Evolutionary conservation across 768 basidiomycete species (phyloP), one percentile per base, ranked within the genome.

Genomic region (Exsudoporus frostii): DNA sequence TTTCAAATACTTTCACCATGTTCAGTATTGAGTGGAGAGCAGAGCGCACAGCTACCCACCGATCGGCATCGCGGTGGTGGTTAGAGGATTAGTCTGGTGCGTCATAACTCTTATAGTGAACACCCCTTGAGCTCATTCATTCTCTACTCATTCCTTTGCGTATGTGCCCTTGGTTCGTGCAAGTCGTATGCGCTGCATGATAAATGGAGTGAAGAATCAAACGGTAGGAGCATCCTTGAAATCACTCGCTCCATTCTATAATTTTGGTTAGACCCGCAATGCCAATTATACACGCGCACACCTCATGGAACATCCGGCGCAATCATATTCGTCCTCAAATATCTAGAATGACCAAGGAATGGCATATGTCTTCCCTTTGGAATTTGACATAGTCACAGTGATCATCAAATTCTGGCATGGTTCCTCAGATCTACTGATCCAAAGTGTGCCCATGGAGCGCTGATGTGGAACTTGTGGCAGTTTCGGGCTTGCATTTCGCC

Each of bases 71-170:
- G 17, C 25, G 8, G 39, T 48, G 8, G 39, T 48, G 11, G 24
- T 34, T 55, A 41, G 64, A 54, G 61, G 57, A 64, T 64, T 51
- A 45, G 25, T 46, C 13, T 25, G 25, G 51, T 51, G 50, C 24
- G 45, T 52, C 29, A 43, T 42, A 43, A 29, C 10, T 17, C 11
- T 9, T 49, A 19, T 33, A 25, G n/a, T 6, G 48, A 36, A 14
- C 29, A 38, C 53, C 50, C 40, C 54, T 33, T 52, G 39, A 42
- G 22, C 7, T 45, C 49, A 36, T 33, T 32, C 27, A 33, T 40
- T 30, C 27, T 30, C 17, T 32, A 38, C n/a, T 39, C 53, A 25
- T 36, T 38, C 37, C 41, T 30, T 45, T 30, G 45, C 2, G 34
- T 37, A 41, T 20, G 14, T 20, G 5, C 19, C 29, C 20, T 27